Base-by-base conservation (phyloP, 306 rosid genomes). In the Cicer judaicum region DNA sequence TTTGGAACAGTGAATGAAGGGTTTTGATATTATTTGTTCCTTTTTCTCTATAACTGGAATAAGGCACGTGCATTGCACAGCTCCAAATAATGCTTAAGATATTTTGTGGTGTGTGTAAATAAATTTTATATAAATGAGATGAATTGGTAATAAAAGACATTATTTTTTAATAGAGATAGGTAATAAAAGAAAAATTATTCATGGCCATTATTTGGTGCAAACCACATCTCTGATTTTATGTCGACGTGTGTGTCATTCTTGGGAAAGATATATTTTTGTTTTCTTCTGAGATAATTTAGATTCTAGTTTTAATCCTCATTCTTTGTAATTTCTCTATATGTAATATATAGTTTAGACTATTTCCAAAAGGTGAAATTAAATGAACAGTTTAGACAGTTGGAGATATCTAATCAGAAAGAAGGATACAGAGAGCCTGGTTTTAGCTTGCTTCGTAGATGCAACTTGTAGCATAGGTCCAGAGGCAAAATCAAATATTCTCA, bases 1-100 rank as follows among this genome's bases (percentile, higher is more conserved):
- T 78, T 78, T 59, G 68, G 64, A 64, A 53, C 19, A 40, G 18
- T 74, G 29, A 70, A 64, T 8, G 7, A 72, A 36, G 38, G 15
- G 16, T 64, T 49, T 64, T 70, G 42, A 29, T 61, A 43, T 64
- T 78, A 12, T 55, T 57, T 64, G 38, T 56, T 29, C n/a, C 42
- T 21, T 43, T 15, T 63, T 29, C 5, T 29, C 36, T 29, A 4
- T 29, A 29, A 29, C 36, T 29, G 36, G 36, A 29, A 29, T 29
- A 29, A 29, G 5, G 4, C 36, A 29, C 36, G 36, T 29, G 36
- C 36, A 29, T 29, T 29, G 36, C 36, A 4, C 5, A 29, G 36
- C 36, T 29, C 34, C 4, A 29, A 29, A 29, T 29, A 29, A 29
- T 29, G 36, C 36, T 29, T 29, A 3, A 29, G 36, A 3, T 29